phyloP scores from a whole-genome alignment of 225 moss, liverwort and hornwort genomes.

The Ulota crispa region DNA sequence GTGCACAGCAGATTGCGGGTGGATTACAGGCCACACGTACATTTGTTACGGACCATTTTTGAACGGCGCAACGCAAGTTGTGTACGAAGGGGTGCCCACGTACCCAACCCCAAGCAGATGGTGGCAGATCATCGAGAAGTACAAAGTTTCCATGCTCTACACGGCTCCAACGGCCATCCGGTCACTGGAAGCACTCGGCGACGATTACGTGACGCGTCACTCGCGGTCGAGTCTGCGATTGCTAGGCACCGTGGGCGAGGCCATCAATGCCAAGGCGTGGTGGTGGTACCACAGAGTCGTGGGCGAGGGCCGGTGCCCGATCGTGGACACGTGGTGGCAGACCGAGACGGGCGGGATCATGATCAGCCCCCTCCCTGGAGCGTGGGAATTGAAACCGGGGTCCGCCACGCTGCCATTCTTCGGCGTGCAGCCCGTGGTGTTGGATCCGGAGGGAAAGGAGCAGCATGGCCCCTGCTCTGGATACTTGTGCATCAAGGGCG shows the following conservation, averaged over 20 bases:
- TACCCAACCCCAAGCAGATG: constrained; percentile 76
- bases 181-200: constrained; percentile 49
- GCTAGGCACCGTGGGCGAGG: constrained; percentile 76
- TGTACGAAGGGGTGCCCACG: constrained; percentile 75
- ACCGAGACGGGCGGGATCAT: constrained; percentile 89
- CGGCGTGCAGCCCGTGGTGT: constrained; percentile 71
- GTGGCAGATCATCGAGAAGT: constrained; percentile 89
- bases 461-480: constrained; percentile 70
- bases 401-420: constrained; percentile 86
- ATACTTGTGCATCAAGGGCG: constrained; percentile 62
- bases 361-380: constrained; percentile 79
- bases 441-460: constrained; percentile 68
- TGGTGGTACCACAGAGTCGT: constrained; percentile 82
- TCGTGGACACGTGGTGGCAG: constrained; percentile 94
- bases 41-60: constrained; percentile 71
- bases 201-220: constrained; percentile 54
- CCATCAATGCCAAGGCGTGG: constrained; percentile 86
- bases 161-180: constrained; percentile 84
- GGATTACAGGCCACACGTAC: constrained; percentile 86
- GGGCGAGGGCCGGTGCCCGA: constrained; percentile 72
- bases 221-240: constrained; percentile 59
- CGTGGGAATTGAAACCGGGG: constrained; percentile 74
- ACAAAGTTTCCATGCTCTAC: constrained; percentile 74
- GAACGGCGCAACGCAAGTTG: constrained; percentile 70
- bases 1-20: constrained; percentile 93